These are phyloP conservation scores for Discostella stelligeroides DNA, from an alignment of 108 stramenopile species.

Conservation along the genomic window DNA sequence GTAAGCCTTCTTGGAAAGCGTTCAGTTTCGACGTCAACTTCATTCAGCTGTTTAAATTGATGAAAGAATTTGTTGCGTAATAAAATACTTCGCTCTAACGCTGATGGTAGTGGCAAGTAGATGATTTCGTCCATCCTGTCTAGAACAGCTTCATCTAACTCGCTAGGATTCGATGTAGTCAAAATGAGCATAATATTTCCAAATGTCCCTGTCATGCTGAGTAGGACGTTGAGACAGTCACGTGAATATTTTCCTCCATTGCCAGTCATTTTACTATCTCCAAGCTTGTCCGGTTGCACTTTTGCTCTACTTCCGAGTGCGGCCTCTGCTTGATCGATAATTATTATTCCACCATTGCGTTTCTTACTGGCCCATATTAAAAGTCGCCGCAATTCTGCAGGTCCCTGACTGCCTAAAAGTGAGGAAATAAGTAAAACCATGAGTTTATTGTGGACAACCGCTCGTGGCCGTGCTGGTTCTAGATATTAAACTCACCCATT, in stretches of 20 bases:
- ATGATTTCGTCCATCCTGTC: slow-evolving; percentile 90
- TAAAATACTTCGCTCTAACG: slow-evolving; percentile 53
- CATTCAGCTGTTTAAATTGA: slow-evolving; percentile 19
- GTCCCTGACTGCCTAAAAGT: slow-evolving; percentile 66
- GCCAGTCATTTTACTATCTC: background rate
- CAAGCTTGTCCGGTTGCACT: background rate
- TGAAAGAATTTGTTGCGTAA: slow-evolving; percentile 60
- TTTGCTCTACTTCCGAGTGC: slow-evolving; percentile 54
- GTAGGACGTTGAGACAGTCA: slow-evolving; percentile 63
- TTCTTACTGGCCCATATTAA: slow-evolving; percentile 76
- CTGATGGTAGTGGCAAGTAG: slow-evolving; percentile 60
- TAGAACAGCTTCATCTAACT: slow-evolving; percentile 85
- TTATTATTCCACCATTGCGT: slow-evolving; percentile 69
- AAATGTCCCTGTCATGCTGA: slow-evolving; percentile 82
- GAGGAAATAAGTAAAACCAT: background rate
- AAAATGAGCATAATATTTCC: slow-evolving; percentile 84
- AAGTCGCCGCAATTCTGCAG: slow-evolving; percentile 82
- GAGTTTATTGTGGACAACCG: background rate
- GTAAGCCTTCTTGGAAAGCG: background rate
- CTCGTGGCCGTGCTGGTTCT: background rate
- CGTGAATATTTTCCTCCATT: slow-evolving; percentile 29
- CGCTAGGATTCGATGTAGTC: slow-evolving; percentile 84
- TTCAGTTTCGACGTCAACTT: background rate
- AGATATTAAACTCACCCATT: slow-evolving; percentile 6
- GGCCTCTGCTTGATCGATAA: slow-evolving; percentile 91